phyloP scores from a whole-genome alignment of 2,329 filamentous ascomycete species.

The Exophiala sideris region DNA sequence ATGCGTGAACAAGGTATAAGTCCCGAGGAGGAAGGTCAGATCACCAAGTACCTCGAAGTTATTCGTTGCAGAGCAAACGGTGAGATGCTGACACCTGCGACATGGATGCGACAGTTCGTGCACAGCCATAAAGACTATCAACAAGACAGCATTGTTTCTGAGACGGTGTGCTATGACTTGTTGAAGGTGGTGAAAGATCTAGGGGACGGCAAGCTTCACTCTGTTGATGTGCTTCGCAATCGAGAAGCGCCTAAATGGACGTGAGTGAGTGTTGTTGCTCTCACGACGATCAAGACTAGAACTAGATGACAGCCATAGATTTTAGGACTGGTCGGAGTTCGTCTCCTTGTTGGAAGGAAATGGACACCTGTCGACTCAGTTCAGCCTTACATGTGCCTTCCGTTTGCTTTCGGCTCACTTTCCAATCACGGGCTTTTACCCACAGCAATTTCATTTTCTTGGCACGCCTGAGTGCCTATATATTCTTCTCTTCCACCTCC shows the following conservation, averaged over 20 bases:
- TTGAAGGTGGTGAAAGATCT: slow-evolving; percentile 76
- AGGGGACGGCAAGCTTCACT: slow-evolving; percentile 51
- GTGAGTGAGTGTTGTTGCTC: no score
- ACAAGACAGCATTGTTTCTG: slow-evolving; percentile 74
- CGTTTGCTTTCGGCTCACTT: no score
- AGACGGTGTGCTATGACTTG: slow-evolving; percentile 75
- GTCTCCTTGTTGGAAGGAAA: no score
- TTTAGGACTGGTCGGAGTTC: no score
- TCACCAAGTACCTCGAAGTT: slow-evolving; percentile 67
- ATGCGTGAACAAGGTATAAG: no score
- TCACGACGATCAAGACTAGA: no score
- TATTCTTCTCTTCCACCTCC: background rate
- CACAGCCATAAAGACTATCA: slow-evolving; percentile 68
- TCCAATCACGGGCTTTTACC: no score
- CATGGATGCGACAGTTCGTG: slow-evolving; percentile 88
- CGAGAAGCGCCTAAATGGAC: no score
- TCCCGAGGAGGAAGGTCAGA: no score
- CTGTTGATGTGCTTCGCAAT: slow-evolving; percentile 44
- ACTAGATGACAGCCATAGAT: no score
- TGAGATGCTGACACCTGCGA: slow-evolving; percentile 79
- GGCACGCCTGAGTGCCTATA: background rate
- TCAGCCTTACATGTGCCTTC: no score
- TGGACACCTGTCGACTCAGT: no score
- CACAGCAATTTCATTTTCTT: background rate
- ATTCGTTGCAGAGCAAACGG: slow-evolving; percentile 82